phyloP scores from a whole-genome alignment of 2,329 filamentous ascomycete species.

The Aspergillus fumigatus region DNA sequence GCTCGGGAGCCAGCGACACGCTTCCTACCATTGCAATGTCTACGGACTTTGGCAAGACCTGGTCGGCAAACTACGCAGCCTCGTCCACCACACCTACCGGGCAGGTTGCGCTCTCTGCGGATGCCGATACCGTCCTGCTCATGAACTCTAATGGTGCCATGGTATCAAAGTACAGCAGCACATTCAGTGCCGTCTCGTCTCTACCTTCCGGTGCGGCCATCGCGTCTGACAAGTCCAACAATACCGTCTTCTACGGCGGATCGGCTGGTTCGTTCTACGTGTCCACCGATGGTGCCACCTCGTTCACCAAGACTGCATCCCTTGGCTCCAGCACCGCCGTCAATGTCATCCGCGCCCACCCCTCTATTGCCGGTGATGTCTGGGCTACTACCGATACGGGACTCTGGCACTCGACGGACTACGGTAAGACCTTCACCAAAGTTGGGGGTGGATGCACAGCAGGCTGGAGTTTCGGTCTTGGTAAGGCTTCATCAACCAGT shows the following conservation, averaged over 20 bases:
- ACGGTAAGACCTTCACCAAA: conserved; percentile 45
- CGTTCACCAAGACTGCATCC: conserved; percentile 41
- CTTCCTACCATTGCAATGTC: conserved; percentile 46
- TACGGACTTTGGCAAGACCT: conserved; percentile 48
- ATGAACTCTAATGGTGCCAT: conserved; percentile 18
- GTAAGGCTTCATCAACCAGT: conserved; percentile 13
- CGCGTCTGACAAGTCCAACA: conserved; percentile 52
- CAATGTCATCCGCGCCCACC: conserved; percentile 17
- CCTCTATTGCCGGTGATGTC: conserved; percentile 18
- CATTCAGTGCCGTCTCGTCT: conserved; percentile 44
- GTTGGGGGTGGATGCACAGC: conserved; percentile 17
- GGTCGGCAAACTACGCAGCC: conserved; percentile 47
- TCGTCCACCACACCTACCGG: conserved; percentile 44
- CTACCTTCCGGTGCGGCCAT: conserved; percentile 47
- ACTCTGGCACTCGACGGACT: conserved; percentile 52
- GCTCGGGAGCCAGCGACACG: conserved; percentile 43
- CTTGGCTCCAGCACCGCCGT: conserved; percentile 29
- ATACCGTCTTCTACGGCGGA: conserved; percentile 51
- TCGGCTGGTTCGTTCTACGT: conserved; percentile 48
- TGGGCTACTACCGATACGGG: conserved; percentile 44
- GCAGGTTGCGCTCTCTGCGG: conserved; percentile 48
- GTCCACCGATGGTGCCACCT: conserved; percentile 46
- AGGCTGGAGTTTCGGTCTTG: conserved; percentile 21
- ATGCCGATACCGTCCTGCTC: conserved; percentile 42
- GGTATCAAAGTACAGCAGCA: conserved; percentile 13